These are phyloP conservation scores for Fusarium pininemorale DNA, from an alignment of 2,329 filamentous ascomycete genomes.

Conservation along the genomic window DNA sequence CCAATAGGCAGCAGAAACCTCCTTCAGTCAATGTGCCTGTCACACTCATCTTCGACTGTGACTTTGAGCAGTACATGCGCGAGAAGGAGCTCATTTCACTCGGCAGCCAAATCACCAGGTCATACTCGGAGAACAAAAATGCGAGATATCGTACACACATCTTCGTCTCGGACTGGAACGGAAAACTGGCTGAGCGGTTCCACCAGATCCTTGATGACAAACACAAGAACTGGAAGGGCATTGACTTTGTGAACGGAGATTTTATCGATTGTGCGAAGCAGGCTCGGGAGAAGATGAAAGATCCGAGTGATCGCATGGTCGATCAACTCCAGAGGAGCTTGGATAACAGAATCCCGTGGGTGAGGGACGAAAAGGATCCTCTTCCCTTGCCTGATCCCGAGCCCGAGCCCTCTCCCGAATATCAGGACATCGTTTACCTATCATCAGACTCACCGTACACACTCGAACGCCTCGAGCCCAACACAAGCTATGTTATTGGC, in stretches of 20 bases:
- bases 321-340: constrained; percentile 62
- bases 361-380: constrained; percentile 45
- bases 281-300: constrained; percentile 73
- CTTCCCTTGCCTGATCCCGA: constrained; percentile 48
- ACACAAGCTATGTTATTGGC: constrained; percentile 92
- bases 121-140: constrained; percentile 86
- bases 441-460: constrained; percentile 91
- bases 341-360: constrained; percentile 44
- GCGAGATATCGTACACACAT: constrained; percentile 75
- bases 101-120: constrained; percentile 82
- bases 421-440: constrained; percentile 77
- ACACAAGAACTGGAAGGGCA: constrained; percentile 81
- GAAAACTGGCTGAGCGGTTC: constrained; percentile 79
- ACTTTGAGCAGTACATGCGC: constrained; percentile 89
- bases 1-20: constrained; percentile 48
- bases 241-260: constrained; percentile 77
- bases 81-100: constrained; percentile 87
- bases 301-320: constrained; percentile 64
- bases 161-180: constrained; percentile 80
- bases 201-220: constrained; percentile 76
- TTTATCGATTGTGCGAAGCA: constrained; percentile 75
- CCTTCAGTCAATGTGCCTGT: constrained; percentile 71
- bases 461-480: constrained; percentile 82
- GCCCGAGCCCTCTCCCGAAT: constrained; percentile 45
- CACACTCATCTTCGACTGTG: constrained; percentile 87